phyloP scores from a whole-genome alignment of 1,139 yeast genomes.

The Yamadazyma dendronema region DNA sequence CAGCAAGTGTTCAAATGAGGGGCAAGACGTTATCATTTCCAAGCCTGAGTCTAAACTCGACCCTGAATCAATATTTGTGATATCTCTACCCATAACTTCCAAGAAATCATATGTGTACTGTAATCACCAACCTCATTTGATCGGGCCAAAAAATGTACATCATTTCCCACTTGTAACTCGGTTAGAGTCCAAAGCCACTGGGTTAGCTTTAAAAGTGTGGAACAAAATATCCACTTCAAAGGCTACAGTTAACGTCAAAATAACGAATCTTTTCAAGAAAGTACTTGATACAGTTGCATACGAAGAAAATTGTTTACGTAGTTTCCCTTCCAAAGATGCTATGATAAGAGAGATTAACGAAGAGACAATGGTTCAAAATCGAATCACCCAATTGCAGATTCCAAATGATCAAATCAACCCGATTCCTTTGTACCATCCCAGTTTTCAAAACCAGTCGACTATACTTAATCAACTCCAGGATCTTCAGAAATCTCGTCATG shows the following conservation, averaged over 20 bases:
- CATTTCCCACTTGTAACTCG: conserved; percentile 34
- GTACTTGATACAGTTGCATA: conserved; percentile 49
- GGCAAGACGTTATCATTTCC: too few relatives aligned
- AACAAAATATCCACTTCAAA: conserved; percentile 40
- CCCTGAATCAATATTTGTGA: conserved; percentile 41
- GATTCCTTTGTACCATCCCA: conserved; percentile 43
- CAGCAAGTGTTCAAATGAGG: too few relatives aligned
- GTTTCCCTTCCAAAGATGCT: conserved; percentile 48
- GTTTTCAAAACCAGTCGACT: conserved; percentile 31
- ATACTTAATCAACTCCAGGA: conserved; percentile 32
- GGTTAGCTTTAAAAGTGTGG: conserved; percentile 47
- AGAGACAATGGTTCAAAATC: conserved; percentile 27
- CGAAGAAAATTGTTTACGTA: conserved; percentile 49
- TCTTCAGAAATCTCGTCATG: conserved; percentile 26
- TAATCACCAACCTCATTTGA: conserved; percentile 45
- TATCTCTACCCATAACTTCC: conserved; percentile 63
- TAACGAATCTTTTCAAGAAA: conserved; percentile 34
- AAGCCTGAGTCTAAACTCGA: conserved; percentile 4
- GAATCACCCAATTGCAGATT: conserved; percentile 29
- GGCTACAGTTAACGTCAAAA: conserved; percentile 33
- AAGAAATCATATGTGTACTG: conserved; percentile 57
- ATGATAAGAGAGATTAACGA: conserved; percentile 48
- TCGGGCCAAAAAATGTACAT: conserved; percentile 26
- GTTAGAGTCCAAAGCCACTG: conserved; percentile 37
- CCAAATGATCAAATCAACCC: conserved; percentile 35